phyloP scores from a whole-genome alignment of 2,329 filamentous ascomycete genomes.

The Dactylellina haptotyla region DNA sequence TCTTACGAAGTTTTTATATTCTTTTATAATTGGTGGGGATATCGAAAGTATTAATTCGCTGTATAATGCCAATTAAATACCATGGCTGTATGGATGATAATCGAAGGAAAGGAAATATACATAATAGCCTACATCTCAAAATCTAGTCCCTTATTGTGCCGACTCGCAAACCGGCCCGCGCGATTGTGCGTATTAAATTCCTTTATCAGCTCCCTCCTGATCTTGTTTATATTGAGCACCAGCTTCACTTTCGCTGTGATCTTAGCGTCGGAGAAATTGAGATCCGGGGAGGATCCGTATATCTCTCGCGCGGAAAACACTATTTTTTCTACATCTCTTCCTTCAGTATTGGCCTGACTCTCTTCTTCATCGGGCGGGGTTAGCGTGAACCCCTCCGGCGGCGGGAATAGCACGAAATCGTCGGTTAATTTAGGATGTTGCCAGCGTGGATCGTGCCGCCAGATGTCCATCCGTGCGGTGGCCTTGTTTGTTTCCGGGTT shows the following conservation, averaged over 20 bases:
- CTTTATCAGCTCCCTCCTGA: background rate
- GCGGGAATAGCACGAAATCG: constrained; percentile 15
- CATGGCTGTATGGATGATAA: background rate
- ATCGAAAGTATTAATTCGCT: too few relatives aligned
- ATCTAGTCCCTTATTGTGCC: too few relatives aligned
- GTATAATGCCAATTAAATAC: too few relatives aligned
- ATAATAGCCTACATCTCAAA: background rate
- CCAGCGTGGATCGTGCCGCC: background rate
- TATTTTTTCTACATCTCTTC: constrained; percentile 1
- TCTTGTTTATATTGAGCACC: background rate
- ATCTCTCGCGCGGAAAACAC: constrained; percentile 3
- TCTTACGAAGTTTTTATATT: too few relatives aligned
- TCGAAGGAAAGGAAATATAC: background rate
- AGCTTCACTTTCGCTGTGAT: background rate
- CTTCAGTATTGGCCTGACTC: background rate
- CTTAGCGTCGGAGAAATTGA: background rate
- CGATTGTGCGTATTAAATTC: too few relatives aligned
- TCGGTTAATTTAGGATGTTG: background rate
- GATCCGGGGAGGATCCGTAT: background rate
- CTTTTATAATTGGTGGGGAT: too few relatives aligned
- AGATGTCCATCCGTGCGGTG: constrained; percentile 13
- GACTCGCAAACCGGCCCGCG: too few relatives aligned
- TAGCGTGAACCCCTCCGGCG: background rate
- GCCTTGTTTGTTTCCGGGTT: background rate
- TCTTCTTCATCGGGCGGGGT: background rate